Conservation (phyloP, 192 early-diverging fungal species). For the Entomortierella parvispora region DNA sequence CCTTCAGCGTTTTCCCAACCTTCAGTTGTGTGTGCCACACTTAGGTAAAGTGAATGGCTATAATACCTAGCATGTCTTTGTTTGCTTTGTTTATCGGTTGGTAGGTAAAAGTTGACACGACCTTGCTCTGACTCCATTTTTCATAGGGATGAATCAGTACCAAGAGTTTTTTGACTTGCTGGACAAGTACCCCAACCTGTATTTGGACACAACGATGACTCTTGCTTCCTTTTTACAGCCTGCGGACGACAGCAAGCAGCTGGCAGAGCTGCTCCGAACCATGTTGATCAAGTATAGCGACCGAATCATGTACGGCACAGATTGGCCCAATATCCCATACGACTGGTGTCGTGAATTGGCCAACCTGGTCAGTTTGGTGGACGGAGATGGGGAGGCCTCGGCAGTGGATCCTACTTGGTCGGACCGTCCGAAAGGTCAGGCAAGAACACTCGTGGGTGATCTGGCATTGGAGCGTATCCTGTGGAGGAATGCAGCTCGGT, state of each 20-base stretch:
- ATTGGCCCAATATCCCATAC: constrained; percentile 54
- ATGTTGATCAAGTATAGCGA: constrained; percentile 40
- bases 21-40: constrained; percentile 51
- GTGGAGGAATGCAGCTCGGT: constrained; percentile 39
- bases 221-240: constrained; percentile 30
- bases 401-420: background rate
- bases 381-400: constrained; percentile 35
- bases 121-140: background rate
- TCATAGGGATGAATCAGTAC: constrained; percentile 49
- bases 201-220: constrained; percentile 55
- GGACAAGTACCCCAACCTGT: constrained; percentile 45
- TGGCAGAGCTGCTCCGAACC: constrained; percentile 12
- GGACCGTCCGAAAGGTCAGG: background rate
- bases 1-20: constrained; percentile 23
- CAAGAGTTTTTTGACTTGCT: constrained; percentile 51
- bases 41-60: constrained; percentile 20
- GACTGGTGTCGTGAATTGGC: constrained; percentile 51
- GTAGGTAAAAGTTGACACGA: background rate
- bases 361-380: constrained; percentile 37
- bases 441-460: constrained; percentile 21
- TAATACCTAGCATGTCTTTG: background rate
- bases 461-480: constrained; percentile 35
- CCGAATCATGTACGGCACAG: constrained; percentile 51
- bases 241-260: constrained; percentile 22
- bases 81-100: background rate